Base-by-base conservation (phyloP, 305 asterid species). In the Fraxinus xanthoxyloides region DNA sequence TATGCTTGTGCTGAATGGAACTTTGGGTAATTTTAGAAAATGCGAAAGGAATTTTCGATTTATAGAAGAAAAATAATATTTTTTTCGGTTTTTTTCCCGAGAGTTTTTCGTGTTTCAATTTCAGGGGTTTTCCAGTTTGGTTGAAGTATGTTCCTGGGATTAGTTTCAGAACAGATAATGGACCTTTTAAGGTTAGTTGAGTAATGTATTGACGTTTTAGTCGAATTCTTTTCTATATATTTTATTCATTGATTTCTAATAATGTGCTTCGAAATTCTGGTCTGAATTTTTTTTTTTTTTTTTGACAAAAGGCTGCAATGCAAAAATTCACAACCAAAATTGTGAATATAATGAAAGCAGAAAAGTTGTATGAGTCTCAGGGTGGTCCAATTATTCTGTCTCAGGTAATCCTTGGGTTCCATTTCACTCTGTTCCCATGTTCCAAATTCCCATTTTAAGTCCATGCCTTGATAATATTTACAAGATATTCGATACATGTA, bases 1-100 rank as follows among this genome's bases (percentile, higher is more conserved):
- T 94, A 95, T 90, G 99, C 94, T 84, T 95, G 98, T 89, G 98
- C 98, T 83, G 99, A 95, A 87, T 95, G 99, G 99, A 95, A 95
- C 83, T 93, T 95, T 85, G 98, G 97, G 98, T 94, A 94, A 88
- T 87, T 21, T 7, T 35, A 43, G 31, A 51, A 67, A 72, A 69
- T 56, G 63, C 28, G 28, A 46, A 31, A 8, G 17, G 26, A 13
- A 28, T 12, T 3, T 73, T 70, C 81, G 51, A 77, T 63, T 54
- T 35, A 32, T 76, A 73, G 46, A 75, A 65, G 28, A 40, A 75
- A 67, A 30, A 26, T 23, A 54, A 35, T 56, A 26, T 74, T 43
- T 77, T 79, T 72, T 40, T 36, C 51, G 8, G 0, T 4, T 19
- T 74, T 77, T 35, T 54, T 19, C 54, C 10, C 81, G 36, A 75